phyloP scores from a whole-genome alignment of 805 yeast genomes.

The Ogataea neopini region DNA sequence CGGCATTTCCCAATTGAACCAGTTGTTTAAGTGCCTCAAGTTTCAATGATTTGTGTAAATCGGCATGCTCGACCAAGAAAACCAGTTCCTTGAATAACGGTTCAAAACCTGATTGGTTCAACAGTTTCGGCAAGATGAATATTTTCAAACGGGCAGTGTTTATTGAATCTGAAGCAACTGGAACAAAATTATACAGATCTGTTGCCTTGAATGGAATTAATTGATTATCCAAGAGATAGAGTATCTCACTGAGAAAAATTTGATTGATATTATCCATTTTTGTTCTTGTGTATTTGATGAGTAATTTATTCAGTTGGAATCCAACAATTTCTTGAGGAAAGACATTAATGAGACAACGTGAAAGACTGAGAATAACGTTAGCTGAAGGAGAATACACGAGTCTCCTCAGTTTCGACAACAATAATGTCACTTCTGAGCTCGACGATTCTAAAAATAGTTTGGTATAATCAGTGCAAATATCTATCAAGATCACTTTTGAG shows the following conservation, averaged over 20 bases:
- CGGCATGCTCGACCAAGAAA: constrained; percentile 44
- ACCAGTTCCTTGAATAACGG: constrained; percentile 62
- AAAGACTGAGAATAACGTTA: constrained; percentile 60
- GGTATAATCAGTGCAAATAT: constrained; percentile 65
- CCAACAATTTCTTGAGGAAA: constrained; percentile 56
- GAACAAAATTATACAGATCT: constrained; percentile 49
- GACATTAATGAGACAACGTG: constrained; percentile 57
- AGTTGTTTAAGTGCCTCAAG: constrained; percentile 59
- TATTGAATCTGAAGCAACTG: constrained; percentile 54
- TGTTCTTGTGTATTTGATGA: constrained; percentile 36
- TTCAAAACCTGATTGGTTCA: constrained; percentile 52
- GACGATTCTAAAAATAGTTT: constrained; percentile 63
- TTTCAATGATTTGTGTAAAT: constrained; percentile 27
- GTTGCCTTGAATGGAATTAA: constrained; percentile 38
- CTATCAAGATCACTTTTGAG: constrained; percentile 61
- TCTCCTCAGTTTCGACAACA: constrained; percentile 47
- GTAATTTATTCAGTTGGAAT: constrained; percentile 49
- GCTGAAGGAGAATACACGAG: constrained; percentile 55
- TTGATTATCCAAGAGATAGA: constrained; percentile 31
- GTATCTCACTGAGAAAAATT: constrained; percentile 19
- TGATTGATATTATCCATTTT: constrained; percentile 12
- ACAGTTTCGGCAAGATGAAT: constrained; percentile 58
- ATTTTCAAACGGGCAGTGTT: constrained; percentile 54
- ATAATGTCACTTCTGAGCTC: constrained; percentile 39
- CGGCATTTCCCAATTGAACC: constrained; percentile 22